Evolutionary conservation across 2,329 filamentous ascomycete genomes (phyloP).

Genomic region (Sporothrix pallida): DNA sequence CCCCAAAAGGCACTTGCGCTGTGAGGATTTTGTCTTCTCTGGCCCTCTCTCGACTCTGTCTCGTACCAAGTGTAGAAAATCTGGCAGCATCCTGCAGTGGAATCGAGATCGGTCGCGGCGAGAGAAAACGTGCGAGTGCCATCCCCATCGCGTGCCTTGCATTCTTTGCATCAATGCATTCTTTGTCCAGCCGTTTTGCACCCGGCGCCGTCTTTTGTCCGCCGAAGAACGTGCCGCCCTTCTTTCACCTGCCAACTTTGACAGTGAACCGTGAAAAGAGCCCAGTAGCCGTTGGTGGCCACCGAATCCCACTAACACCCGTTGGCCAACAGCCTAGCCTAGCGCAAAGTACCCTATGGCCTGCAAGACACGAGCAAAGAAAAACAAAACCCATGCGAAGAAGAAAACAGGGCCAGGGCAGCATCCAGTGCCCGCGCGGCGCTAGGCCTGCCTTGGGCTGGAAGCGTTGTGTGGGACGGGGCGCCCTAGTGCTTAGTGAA

Average conservation of each 20-base stretch:
- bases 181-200: neutral
- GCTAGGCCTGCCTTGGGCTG: constrained; percentile 32
- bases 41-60: neutral
- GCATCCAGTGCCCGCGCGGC: constrained; percentile 28
- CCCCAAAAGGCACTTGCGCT: constrained; percentile 23
- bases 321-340: constrained; percentile 29
- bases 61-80: constrained; percentile 14
- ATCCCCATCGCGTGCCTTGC: neutral
- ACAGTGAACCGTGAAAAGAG: neutral
- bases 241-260: constrained; percentile 18
- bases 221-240: neutral
- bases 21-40: neutral
- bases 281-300: constrained; percentile 17
- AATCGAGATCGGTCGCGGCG: neutral
- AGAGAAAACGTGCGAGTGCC: neutral
- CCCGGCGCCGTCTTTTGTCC: neutral
- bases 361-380: neutral
- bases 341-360: constrained; percentile 20
- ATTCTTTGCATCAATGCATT: neutral
- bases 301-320: constrained; percentile 27
- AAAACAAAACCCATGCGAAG: neutral
- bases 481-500: constrained; percentile 51
- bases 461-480: constrained; percentile 31
- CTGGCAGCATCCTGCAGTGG: neutral
- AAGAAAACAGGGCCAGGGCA: constrained; percentile 14